A percentile compares a stretch with the other conserved stretches of the same genome.
Conservation (phyloP, 139 green algal genomes). For the Mychonastes homosphaera region DNA sequence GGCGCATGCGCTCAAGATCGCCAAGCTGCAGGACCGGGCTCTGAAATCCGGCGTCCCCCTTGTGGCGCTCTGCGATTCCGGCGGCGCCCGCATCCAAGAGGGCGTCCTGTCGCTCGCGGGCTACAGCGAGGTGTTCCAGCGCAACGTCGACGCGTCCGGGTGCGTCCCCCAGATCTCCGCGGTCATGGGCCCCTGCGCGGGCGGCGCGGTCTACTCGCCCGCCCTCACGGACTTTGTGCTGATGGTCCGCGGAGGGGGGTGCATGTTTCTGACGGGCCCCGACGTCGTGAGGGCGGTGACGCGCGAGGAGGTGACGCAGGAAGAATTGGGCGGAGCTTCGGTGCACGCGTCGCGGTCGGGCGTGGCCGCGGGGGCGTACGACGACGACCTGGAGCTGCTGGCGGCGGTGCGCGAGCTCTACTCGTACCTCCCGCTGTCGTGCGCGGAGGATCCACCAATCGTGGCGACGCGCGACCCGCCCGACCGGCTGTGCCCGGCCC, state of each 20-base stretch:
- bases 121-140: conserved; percentile 50
- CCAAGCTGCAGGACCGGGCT: neutral
- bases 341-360: conserved; percentile 46
- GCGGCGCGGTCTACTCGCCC: conserved; percentile 60
- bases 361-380: conserved; percentile 32
- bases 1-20: conserved; percentile 50
- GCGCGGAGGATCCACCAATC: too few relatives aligned
- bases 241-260: conserved; percentile 34
- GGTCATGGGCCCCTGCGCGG: conserved; percentile 57
- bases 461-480: too few relatives aligned
- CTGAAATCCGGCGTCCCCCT: conserved; percentile 31
- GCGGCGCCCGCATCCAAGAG: conserved; percentile 58
- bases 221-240: conserved; percentile 64
- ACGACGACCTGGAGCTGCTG: conserved; percentile 57
- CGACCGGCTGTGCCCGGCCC: too few relatives aligned
- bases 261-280: conserved; percentile 43
- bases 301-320: conserved; percentile 36
- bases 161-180: conserved; percentile 57
- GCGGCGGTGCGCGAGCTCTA: conserved; percentile 41
- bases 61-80: conserved; percentile 57
- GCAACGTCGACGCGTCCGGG: conserved; percentile 61
- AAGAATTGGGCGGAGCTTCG: conserved; percentile 44
- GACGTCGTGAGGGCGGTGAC: conserved; percentile 50
- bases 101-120: conserved; percentile 47
- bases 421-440: conserved; percentile 45